These are phyloP conservation scores for Yamadazyma phyllophila DNA, from an alignment of 805 yeast genomes.

Conservation along the genomic window DNA sequence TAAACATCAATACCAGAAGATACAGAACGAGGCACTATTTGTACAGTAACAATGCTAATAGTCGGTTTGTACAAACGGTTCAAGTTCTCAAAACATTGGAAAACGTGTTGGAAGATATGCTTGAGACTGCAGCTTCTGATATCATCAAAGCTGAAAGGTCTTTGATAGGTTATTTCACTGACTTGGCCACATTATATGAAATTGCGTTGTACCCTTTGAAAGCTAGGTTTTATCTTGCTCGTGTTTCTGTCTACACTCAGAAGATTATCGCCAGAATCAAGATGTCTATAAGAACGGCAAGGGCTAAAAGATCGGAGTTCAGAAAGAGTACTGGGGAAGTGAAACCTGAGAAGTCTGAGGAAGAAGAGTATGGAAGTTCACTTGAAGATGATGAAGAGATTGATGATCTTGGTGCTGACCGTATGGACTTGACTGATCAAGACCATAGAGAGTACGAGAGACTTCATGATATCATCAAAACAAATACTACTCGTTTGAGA, in stretches of 20 bases:
- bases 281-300: slow-evolving; percentile 15
- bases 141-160: slow-evolving; percentile 49
- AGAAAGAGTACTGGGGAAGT: slow-evolving; percentile 19
- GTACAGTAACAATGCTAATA: slow-evolving; percentile 8
- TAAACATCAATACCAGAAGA: slow-evolving; percentile 23
- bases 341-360: slow-evolving; percentile 19
- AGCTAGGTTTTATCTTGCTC: slow-evolving; percentile 47
- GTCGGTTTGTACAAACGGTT: slow-evolving; percentile 16
- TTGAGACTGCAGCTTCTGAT: slow-evolving; percentile 51
- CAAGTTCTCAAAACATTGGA: slow-evolving; percentile 48
- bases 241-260: slow-evolving; percentile 16
- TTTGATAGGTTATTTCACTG: slow-evolving; percentile 45
- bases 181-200: slow-evolving; percentile 71
- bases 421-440: slow-evolving; percentile 9
- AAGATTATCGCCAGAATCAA: slow-evolving; percentile 23
- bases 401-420: slow-evolving; percentile 1
- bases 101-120: slow-evolving; percentile 66
- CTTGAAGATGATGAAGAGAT: background rate
- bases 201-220: slow-evolving; percentile 46
- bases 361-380: slow-evolving; percentile 13
- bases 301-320: slow-evolving; percentile 10
- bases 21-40: slow-evolving; percentile 19
- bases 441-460: slow-evolving; percentile 11
- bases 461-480: slow-evolving; percentile 25
- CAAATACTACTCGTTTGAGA: slow-evolving; percentile 35